These are phyloP conservation scores for Acorus gramineus DNA, from an alignment of 106 monocot species.

Conservation along the genomic window DNA sequence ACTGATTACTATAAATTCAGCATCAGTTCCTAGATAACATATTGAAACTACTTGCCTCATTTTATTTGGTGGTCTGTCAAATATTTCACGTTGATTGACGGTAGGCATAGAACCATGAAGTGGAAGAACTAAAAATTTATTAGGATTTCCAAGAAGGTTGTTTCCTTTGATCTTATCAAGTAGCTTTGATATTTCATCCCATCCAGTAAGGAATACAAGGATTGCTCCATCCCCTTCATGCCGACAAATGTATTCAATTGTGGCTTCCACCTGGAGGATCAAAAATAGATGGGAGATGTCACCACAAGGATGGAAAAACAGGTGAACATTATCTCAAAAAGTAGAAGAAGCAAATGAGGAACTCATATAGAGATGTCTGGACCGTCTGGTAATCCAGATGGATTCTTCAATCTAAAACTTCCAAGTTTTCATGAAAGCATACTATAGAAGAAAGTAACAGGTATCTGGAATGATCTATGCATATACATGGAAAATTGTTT, in stretches of 20 bases:
- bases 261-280: slow-evolving; percentile 63
- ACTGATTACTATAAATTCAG: no score
- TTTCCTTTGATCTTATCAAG: slow-evolving; percentile 82
- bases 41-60: slow-evolving; percentile 39
- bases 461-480: no score
- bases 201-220: slow-evolving; percentile 94
- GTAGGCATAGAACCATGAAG: slow-evolving; percentile 99
- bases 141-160: slow-evolving; percentile 61
- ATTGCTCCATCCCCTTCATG: slow-evolving; percentile 88
- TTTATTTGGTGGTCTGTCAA: slow-evolving; percentile 78
- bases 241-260: slow-evolving; percentile 78
- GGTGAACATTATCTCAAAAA: no score
- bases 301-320: no score
- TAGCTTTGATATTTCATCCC: slow-evolving; percentile 97
- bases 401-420: no score
- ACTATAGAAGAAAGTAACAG: no score
- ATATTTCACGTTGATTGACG: slow-evolving; percentile 92
- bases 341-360: neutral
- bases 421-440: no score
- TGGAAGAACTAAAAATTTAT: slow-evolving; percentile 79
- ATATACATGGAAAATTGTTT: no score
- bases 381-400: neutral
- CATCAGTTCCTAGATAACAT: neutral
- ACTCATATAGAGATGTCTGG: neutral
- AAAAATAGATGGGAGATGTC: neutral